Evolutionary conservation across 106 monocot species (phyloP), one percentile per base, ranked within the genome.

Genomic region (Cymbidium sinense): DNA sequence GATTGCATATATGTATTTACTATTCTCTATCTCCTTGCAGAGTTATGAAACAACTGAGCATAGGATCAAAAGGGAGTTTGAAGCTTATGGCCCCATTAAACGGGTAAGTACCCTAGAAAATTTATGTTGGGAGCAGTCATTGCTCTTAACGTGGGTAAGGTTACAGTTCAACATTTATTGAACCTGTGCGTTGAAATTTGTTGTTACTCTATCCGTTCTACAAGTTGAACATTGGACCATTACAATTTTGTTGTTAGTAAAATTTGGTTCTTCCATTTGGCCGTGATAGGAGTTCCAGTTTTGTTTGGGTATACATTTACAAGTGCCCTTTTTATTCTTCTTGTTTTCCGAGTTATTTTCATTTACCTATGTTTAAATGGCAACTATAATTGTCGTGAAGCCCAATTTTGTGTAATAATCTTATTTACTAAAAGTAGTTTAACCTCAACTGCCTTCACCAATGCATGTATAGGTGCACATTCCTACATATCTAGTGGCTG

Each of bases 81-180:
- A 94, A 87, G 76, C 94, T 62, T 98, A 98, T 90, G 98, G 98
- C 44, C 98, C 94, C 70, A 98, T 98, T 72, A 94, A 98, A 88
- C 83, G 90, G 91, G 98, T 92, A 92, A 90, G 78, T 90, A 50
- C 81, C 41, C 64, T 50, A 34, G 43, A 70, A 74, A 50, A 81
- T 81, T 85, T 9, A 64, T 43, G 76, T 88, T 80, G 81, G 88
- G 86, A 82, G 86, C 79, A 78, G 33, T 28, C 77, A 64, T 79
- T 88, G 75, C 81, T 79, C 86, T 86, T 82, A 74, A 82, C 70
- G 76, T 88, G 51, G 88, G 86, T 88, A 86, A 88, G 88, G 43
- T 75, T 75, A 67, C 20, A 54, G 28, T 78, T 34, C 33, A 35
- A 35, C 5, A 77, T 41, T 21, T 51, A 7, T 70, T 74, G 47